A percentile compares a stretch with the other conserved stretches of the same genome.
Conservation (phyloP, 768 basidiomycete genomes). For the Russula emetica region DNA sequence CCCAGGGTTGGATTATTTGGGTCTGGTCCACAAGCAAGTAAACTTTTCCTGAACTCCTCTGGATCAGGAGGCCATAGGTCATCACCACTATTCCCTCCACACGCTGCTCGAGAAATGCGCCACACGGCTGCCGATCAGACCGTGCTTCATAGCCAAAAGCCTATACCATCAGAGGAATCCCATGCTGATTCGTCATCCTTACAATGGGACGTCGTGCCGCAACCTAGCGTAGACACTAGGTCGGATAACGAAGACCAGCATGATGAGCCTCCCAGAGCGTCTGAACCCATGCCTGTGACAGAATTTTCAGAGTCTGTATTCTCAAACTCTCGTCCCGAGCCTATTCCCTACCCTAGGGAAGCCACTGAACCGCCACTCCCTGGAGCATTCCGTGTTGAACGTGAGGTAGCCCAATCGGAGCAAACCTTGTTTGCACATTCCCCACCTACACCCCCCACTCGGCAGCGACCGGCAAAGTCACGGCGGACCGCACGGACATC, state of each 20-base stretch:
- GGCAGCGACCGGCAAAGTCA: constrained; percentile 19
- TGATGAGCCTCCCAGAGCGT: background rate
- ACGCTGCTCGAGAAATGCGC: constrained; percentile 1
- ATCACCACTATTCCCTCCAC: constrained; percentile 12
- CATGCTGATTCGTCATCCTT: background rate
- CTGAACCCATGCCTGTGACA: constrained; percentile 7
- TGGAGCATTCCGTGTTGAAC: constrained; percentile 17
- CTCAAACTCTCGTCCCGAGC: background rate
- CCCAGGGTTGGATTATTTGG: constrained; percentile 3
- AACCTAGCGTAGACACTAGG: background rate
- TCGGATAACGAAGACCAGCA: constrained; percentile 4
- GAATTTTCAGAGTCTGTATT: constrained; percentile 25
- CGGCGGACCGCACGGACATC: constrained; percentile 20
- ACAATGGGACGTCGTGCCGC: background rate
- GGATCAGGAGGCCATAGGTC: constrained; percentile 7
- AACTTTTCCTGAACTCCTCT: constrained; percentile 6
- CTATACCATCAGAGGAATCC: background rate
- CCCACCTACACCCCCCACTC: constrained; percentile 23
- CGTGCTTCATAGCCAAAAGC: background rate
- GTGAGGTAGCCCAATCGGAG: constrained; percentile 1
- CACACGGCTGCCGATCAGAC: constrained; percentile 3
- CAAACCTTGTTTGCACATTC: constrained; percentile 13
- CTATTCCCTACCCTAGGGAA: constrained; percentile 4
- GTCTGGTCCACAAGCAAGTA: constrained; percentile 8
- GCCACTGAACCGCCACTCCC: constrained; percentile 18